Evolutionary conservation across 2,329 filamentous ascomycete genomes (phyloP).

Genomic region (Cytospora leucostoma): DNA sequence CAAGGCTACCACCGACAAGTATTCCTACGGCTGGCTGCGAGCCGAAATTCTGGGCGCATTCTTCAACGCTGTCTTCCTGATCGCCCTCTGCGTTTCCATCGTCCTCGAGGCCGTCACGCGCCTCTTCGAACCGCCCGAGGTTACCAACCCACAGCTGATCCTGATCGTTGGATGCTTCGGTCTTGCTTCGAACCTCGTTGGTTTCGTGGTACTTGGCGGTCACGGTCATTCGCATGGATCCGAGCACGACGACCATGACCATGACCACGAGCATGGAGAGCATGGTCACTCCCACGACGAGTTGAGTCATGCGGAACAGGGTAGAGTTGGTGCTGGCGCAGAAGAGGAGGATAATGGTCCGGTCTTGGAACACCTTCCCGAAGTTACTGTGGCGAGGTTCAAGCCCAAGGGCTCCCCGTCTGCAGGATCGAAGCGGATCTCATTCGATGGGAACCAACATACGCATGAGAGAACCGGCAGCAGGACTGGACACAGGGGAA

Average conservation of each 20-base stretch:
- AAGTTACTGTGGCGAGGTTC: constrained; percentile 58
- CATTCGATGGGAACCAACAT: constrained; percentile 34
- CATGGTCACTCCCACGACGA: constrained; percentile 38
- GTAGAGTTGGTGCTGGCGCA: constrained; percentile 47
- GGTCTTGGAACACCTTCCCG: constrained; percentile 63
- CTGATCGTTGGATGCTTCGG: constrained; percentile 87
- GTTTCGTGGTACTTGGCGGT: constrained; percentile 88
- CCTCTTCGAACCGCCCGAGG: constrained; percentile 86
- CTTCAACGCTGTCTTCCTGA: constrained; percentile 96
- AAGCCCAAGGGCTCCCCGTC: constrained; percentile 35
- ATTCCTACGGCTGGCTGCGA: constrained; percentile 96
- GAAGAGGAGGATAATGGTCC: constrained; percentile 60
- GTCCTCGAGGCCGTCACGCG: constrained; percentile 92
- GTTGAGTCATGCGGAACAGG: constrained; percentile 51
- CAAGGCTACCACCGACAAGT: constrained; percentile 83
- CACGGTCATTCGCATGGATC: constrained; percentile 81
- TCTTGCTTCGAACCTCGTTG: constrained; percentile 83
- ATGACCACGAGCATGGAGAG: constrained; percentile 46
- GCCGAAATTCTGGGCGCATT: constrained; percentile 95
- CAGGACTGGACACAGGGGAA: constrained; percentile 37
- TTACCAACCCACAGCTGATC: constrained; percentile 82
- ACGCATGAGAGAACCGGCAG: constrained; percentile 33
- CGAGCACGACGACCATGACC: constrained; percentile 55
- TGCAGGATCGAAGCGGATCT: constrained; percentile 26
- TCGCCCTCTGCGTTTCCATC: constrained; percentile 94